phyloP scores from a whole-genome alignment of 345 rosid species.

The Geranium brycei region DNA sequence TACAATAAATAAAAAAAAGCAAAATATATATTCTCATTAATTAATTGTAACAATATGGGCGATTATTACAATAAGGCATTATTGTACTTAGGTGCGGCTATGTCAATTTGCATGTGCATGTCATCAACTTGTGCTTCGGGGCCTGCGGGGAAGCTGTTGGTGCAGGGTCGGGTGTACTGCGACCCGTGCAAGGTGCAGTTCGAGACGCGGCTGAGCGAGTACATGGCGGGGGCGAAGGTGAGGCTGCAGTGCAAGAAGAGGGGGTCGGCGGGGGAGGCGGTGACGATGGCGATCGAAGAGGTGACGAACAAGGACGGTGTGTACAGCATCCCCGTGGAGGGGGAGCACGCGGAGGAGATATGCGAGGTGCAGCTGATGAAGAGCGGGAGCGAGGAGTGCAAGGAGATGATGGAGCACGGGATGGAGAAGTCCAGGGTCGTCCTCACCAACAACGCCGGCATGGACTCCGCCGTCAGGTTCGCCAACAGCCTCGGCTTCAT shows the following conservation, averaged over 20 bases:
- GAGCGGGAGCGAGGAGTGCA: conserved; percentile 2
- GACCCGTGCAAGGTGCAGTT: conserved; percentile 2
- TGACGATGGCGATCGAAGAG: neutral
- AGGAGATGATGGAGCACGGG: neutral
- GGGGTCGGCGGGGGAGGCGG: neutral
- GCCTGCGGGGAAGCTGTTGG: neutral
- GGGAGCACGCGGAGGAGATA: conserved; percentile 5
- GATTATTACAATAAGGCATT: no score
- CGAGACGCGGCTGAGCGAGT: conserved; percentile 1
- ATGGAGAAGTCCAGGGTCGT: neutral
- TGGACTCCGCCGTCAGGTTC: neutral
- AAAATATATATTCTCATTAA: no score
- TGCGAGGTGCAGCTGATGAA: conserved; percentile 4
- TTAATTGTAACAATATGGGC: no score
- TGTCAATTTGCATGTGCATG: no score
- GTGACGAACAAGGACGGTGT: neutral
- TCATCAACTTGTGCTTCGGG: no score
- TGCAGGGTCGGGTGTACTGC: conserved; percentile 2
- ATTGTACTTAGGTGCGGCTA: neutral
- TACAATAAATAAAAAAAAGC: no score
- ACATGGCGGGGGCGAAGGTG: neutral
- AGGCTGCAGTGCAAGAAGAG: neutral
- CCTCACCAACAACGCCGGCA: neutral
- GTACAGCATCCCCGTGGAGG: neutral
- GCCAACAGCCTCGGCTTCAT: conserved; percentile 1